Evolutionary conservation across 108 stramenopile genomes (phyloP), one percentile per base, ranked within the genome.

Genomic region (Nitzschia palea): DNA sequence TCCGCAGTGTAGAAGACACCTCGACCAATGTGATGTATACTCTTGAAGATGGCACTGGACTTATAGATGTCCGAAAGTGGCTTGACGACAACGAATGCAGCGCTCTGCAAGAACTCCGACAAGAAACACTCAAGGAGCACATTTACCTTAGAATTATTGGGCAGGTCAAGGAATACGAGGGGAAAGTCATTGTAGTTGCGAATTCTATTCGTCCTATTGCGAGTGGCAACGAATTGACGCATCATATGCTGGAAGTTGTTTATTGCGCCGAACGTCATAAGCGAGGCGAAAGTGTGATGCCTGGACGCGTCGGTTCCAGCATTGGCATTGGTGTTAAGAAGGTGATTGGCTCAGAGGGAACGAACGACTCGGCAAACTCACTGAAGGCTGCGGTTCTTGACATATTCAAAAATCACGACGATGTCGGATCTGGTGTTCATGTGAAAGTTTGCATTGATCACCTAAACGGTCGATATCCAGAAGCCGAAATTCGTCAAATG

Each of bases 1-100:
- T 91, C 0, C 86, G 89, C 1, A 28, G 18, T 0, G 56, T 65
- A 25, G 82, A 86, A 55, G 74, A 73, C 30, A 44, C 62, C 17
- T 82, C 77, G 2, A 91, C 90, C 40, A 86, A 85, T 63, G 61
- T 86, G 0, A 60, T 69, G 35, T 88, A 87, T 44, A 58, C 76
- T 22, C 56, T 93, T 25, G 95, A 95, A 78, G 95, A 95, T 63
- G 95, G 95, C 0, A 95, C 95, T 0, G 95, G 95, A 27, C 15
- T 86, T 2, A 75, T 89, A 17, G 67, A 83, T 18, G 90, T 88
- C 44, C 93, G 93, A 71, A 81, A 90, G 42, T 93, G 82, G 84
- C 33, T 78, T 37, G 77, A 90, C 51, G 84, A 84, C 32, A 77
- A 85, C 42, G 86, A 88, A 29, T 76, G 82, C 52, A 65, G 64